Percentiles rank a stretch among this genome's conserved stretches.
Conservation (phyloP, 805 yeast genomes). For the Cyberlindnera veronae region DNA sequence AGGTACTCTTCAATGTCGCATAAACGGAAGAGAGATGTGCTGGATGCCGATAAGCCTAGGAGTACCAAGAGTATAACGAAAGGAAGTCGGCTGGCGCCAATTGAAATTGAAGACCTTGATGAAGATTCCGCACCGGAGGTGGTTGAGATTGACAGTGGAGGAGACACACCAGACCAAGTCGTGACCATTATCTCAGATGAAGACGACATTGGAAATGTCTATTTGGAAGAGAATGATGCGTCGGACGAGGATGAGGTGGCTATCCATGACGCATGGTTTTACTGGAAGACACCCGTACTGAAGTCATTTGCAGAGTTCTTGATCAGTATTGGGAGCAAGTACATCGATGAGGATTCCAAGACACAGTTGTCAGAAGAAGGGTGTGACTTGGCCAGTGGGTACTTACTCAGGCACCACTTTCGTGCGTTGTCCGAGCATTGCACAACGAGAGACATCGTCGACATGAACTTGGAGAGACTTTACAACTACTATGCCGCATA, state of each 20-base stretch:
- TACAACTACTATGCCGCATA: slow-evolving; percentile 5
- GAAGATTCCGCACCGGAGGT: background rate
- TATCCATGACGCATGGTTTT: background rate
- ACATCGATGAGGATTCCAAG: slow-evolving; percentile 2
- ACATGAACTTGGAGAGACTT: slow-evolving; percentile 3
- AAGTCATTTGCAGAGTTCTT: slow-evolving; percentile 5
- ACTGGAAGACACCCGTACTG: slow-evolving; percentile 6
- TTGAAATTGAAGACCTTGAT: background rate
- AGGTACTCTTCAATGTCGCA: too few species aligned
- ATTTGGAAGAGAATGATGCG: background rate
- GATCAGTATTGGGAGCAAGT: slow-evolving; percentile 9
- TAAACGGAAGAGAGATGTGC: too few species aligned
- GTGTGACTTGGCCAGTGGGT: background rate
- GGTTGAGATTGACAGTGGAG: background rate
- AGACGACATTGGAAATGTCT: background rate
- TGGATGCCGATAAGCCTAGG: too few species aligned
- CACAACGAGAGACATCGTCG: background rate
- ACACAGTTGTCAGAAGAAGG: slow-evolving; percentile 2
- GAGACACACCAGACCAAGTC: background rate
- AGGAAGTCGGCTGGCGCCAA: too few species aligned
- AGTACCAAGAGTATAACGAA: too few species aligned
- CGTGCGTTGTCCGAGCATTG: background rate
- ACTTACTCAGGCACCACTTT: slow-evolving; percentile 3
- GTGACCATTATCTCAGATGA: background rate
- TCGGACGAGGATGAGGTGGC: background rate